Evolutionary conservation across 371 early-diverging fungal genomes (phyloP), one percentile per base, ranked within the genome.

Genomic region (Mucor ambiguus): DNA sequence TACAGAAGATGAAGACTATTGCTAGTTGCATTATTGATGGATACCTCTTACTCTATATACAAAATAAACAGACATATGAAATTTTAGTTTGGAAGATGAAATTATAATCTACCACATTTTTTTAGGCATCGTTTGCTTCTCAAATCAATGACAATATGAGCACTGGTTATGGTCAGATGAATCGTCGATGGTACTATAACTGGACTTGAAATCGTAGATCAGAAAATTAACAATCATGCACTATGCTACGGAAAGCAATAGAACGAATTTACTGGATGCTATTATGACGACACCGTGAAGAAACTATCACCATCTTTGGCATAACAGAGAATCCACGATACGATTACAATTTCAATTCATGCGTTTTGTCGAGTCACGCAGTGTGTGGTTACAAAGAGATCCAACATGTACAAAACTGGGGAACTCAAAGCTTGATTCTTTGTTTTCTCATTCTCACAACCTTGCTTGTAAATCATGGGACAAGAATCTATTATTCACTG

Each of bases 1-100:
- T 33, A 55, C 41, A 12, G 61, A 65, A 3, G 66, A 65, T 56
- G 54, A 65, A 30, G 52, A 59, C 48, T 44, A 60, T 29, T 41
- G n/a, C 29, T 54, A 54, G 26, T 54, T 26, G 3, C 2, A 46
- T 11, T 8, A 46, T 46, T 46, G 33, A 33, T 33, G 11, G 1
- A 20, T 46, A 44, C 8, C 22, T 7, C 22, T 44, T 38, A 38
- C 11, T 10, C 35, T 35, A 8, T 38, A 38, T 33, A 41, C 5
- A 18, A 2, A 41, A 41, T 41, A 41, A 41, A 41, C 41, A 41
- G 18, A 16, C 10, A 18, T 33, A 4, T 33, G 35, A 7, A 33
- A 33, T 41, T 37, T 41, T 41, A 41, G 41, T 5, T 41, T 1
- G 41, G 4, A 12, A 35, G 2, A 41, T 5, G 41, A 3, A 41